Percentiles rank a stretch among this genome's conserved stretches.
phyloP scores from a whole-genome alignment of 345 rosid species.

The Turritis glabra region DNA sequence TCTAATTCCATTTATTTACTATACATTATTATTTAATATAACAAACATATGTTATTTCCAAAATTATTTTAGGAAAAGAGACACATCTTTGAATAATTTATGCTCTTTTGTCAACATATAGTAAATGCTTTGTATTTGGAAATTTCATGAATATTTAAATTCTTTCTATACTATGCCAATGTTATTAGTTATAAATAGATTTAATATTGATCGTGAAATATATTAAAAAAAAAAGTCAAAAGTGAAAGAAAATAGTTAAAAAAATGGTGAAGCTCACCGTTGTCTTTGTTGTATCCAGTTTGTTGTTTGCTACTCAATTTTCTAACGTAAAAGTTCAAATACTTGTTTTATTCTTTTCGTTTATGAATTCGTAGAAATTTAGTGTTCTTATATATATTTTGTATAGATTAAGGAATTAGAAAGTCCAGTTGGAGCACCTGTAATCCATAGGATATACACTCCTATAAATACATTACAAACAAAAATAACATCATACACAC shows the following conservation, averaged over 20 bases:
- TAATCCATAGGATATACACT: not conserved
- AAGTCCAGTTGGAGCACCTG: not conserved
- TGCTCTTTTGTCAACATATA: too few relatives aligned
- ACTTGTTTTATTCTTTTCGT: not conserved
- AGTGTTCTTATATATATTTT: not conserved
- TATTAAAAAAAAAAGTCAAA: not conserved
- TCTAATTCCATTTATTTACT: too few relatives aligned
- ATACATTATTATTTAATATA: too few relatives aligned
- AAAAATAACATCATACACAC: too few relatives aligned
- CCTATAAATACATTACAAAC: too few relatives aligned
- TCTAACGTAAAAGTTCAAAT: constrained; percentile 9
- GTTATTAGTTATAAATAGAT: constrained; percentile 18
- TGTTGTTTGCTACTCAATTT: constrained; percentile 18
- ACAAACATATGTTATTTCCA: too few relatives aligned
- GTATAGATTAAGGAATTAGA: constrained; percentile 11
- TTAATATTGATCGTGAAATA: not conserved
- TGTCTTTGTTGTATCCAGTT: not conserved
- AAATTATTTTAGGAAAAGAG: not conserved
- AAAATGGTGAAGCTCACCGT: constrained; percentile 8
- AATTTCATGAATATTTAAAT: not conserved
- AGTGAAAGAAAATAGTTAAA: not conserved
- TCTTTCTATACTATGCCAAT: constrained; percentile 13
- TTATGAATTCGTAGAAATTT: not conserved
- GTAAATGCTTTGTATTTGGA: not conserved
- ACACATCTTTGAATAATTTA: too few relatives aligned